Conservation (phyloP, 768 basidiomycete species). For the Tulasnella sp. region DNA sequence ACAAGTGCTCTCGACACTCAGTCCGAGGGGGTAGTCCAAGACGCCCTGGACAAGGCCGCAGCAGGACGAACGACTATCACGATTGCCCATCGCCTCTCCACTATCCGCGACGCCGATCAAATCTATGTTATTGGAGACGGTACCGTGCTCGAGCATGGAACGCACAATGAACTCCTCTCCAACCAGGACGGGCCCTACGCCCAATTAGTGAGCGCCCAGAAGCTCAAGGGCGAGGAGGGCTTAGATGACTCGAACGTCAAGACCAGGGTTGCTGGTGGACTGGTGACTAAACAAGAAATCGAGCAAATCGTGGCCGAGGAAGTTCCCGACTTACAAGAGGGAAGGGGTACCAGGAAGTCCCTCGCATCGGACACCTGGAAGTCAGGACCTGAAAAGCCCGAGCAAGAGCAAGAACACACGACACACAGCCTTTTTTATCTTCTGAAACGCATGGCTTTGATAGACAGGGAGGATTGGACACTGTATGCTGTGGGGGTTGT, state of each 20-base stretch:
- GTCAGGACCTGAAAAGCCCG: slow-evolving; percentile 41
- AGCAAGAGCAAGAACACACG: slow-evolving; percentile 15
- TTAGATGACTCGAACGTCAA: slow-evolving; percentile 33
- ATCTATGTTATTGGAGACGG: slow-evolving; percentile 47
- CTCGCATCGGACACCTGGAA: slow-evolving; percentile 64
- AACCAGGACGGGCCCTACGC: slow-evolving; percentile 36
- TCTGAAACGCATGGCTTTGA: slow-evolving; percentile 63
- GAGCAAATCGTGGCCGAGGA: slow-evolving; percentile 59
- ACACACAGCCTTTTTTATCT: slow-evolving; percentile 53
- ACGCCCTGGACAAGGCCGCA: slow-evolving; percentile 66
- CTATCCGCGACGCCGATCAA: slow-evolving; percentile 42
- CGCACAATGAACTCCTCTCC: slow-evolving; percentile 39
- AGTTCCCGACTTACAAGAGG: slow-evolving; percentile 52
- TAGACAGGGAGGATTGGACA: slow-evolving; percentile 59
- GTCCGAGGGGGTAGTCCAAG: slow-evolving; percentile 79
- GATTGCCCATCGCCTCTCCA: slow-evolving; percentile 42
- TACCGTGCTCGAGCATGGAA: slow-evolving; percentile 43
- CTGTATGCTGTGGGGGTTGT: slow-evolving; percentile 59
- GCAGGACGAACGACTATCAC: slow-evolving; percentile 46
- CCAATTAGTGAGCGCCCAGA: slow-evolving; percentile 38
- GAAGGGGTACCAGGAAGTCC: slow-evolving; percentile 52
- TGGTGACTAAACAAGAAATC: slow-evolving; percentile 43
- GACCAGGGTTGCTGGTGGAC: slow-evolving; percentile 31
- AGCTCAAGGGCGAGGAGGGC: slow-evolving; percentile 37
- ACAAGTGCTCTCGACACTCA: slow-evolving; percentile 88